Evolutionary conservation across 768 basidiomycete species (phyloP), one percentile per base, ranked within the genome.

Genomic region (Agrocybe pediades): DNA sequence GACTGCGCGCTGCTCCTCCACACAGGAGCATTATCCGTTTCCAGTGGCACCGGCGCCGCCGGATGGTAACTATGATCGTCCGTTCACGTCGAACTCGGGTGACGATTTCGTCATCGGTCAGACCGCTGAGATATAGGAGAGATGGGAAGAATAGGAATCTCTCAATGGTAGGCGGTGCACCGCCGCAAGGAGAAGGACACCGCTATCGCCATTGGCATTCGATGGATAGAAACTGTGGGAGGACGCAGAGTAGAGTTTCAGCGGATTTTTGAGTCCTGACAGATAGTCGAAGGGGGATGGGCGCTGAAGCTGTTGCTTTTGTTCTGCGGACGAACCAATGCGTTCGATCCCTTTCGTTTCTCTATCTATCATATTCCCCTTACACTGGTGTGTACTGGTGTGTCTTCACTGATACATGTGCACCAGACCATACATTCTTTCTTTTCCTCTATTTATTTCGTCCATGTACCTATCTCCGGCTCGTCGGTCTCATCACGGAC

Each of bases 191-290:
- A 41, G 55, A 41, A 40, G 42, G 45, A 41, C 57, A n/a, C n/a
- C n/a, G 25, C 40, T 21, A 43, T 23, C 46, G 53, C 33, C 17
- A 29, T 41, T n/a, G n/a, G 66, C 55, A 61, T 43, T 59, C 87
- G 71, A 88, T 91, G 88, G 90, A 85, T 44, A 76, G 88, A 53
- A 88, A 92, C 67, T 89, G 90, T 2, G 90, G 90, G 33, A 75
- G 90, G 60, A 92, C 90, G 56, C 88, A 90, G 73, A 92, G 90
- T 63, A 89, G 90, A 1, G 90, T n/a, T 88, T 92, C 25, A 86
- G 83, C 62, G 90, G 87, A 9, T 77, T 91, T 43, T n/a, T n/a
- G n/a, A 9, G 77, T 91, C 41, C 67, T 86, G 65, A 78, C 81
- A 59, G 70, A 71, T 36, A n/a, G n/a, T 53, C 60, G 51, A 62